Conservation (phyloP, 768 basidiomycete genomes). For the Boletus edulis region DNA sequence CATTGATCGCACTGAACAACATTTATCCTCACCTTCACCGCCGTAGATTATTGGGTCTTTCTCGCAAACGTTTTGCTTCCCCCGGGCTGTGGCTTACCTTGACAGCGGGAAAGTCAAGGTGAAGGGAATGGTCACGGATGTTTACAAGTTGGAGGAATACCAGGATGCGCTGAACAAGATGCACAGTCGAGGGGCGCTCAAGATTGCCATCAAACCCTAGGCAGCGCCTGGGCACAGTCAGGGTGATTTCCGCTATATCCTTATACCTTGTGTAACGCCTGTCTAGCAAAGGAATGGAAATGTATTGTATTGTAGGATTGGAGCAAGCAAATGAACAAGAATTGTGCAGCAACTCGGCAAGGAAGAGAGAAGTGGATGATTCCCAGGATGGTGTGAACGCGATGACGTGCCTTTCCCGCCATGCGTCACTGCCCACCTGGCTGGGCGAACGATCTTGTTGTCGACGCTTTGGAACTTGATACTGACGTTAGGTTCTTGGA, state of each 20-base stretch:
- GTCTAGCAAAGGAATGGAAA: background rate
- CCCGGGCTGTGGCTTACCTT: slow-evolving; percentile 84
- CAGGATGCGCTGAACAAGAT: slow-evolving; percentile 73
- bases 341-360: no score
- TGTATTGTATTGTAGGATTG: background rate
- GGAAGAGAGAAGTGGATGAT: no score
- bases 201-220: slow-evolving; percentile 60
- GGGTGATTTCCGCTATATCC: slow-evolving; percentile 11
- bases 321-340: background rate
- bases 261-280: slow-evolving; percentile 17
- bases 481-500: no score
- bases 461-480: background rate
- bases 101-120: slow-evolving; percentile 82
- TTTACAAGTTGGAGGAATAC: slow-evolving; percentile 67
- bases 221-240: background rate
- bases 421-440: no score
- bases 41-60: slow-evolving; percentile 85
- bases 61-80: slow-evolving; percentile 88
- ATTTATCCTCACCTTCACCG: background rate
- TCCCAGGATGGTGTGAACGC: slow-evolving; percentile 10
- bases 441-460: background rate
- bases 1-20: background rate
- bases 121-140: slow-evolving; percentile 76
- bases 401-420: no score
- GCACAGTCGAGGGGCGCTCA: slow-evolving; percentile 58